Percentiles rank a stretch among this genome's conserved stretches.
These are phyloP conservation scores for Piloderma croceum DNA, from an alignment of 768 basidiomycete genomes.

Conservation along the genomic window DNA sequence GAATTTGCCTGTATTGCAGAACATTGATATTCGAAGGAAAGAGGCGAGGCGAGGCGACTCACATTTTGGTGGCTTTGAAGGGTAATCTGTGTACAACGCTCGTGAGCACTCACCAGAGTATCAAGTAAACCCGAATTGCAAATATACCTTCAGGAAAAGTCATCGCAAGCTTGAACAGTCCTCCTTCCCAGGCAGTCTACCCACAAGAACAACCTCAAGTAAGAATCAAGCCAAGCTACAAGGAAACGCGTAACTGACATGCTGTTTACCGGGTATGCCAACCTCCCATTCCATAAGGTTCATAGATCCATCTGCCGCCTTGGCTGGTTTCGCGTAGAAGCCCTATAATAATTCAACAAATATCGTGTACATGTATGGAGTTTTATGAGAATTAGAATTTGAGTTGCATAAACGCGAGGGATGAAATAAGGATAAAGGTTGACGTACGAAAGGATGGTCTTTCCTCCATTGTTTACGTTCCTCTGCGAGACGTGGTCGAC, in stretches of 20 bases:
- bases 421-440: conserved; percentile 4
- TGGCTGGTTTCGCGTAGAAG: conserved; percentile 92
- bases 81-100: conserved; percentile 59
- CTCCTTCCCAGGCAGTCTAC: conserved; percentile 96
- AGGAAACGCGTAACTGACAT: conserved; percentile 47
- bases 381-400: background rate
- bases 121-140: conserved; percentile 4
- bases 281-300: conserved; percentile 99
- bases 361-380: no score
- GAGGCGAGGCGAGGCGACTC: conserved; percentile 21
- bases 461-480: conserved; percentile 99
- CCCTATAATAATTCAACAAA: conserved; percentile 50
- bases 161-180: conserved; percentile 92
- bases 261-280: conserved; percentile 90
- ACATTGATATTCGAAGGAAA: conserved; percentile 5
- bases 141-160: conserved; percentile 89
- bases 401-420: conserved; percentile 2
- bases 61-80: conserved; percentile 96
- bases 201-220: conserved; percentile 9
- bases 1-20: conserved; percentile 75
- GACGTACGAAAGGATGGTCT: conserved; percentile 94
- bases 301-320: conserved; percentile 87
- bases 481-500: conserved; percentile 87
- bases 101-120: background rate
- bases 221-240: conserved; percentile 9